Base-by-base conservation (phyloP, 495 filamentous ascomycete species). In the Cairneyella variabilis region DNA sequence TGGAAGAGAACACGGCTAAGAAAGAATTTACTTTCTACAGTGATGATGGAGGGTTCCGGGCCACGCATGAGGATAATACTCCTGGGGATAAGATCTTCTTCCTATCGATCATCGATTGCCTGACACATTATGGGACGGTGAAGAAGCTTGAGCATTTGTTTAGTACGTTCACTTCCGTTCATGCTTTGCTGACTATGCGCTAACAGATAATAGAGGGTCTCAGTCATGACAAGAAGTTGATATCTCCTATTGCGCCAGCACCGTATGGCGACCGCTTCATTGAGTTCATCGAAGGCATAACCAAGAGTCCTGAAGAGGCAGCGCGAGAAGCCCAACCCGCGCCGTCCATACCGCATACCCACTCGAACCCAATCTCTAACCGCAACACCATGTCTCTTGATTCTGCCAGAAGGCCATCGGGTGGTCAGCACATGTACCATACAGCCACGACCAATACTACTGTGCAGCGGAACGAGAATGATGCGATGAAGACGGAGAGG, bases 11-110 rank as follows among this genome's bases (percentile, higher is more conserved):
- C 38, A 71, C 75, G 16, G 66, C 54, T 32, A 71, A 75, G 28
- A 63, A 64, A 7, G 76, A 79, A 3, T 74, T 78, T 56, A 78
- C 89, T 58, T 97, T 97, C 67, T 97, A 96, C 67, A 80, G 83
- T 48, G 91, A 97, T 62, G 92, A 97, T 67, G 93, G 93, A 48
- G 93, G 93, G 2, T 91, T 96, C 67, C 77, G 84, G 57, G 95
- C 93, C 6, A 97, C 93, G 7, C 91, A 95, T 63, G 91, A 97
- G 67, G 85, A 93, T 70, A 85, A 93, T 56, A 69, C 75, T 22
- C 82, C 87, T 7, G 91, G 84, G 1, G 90, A 96, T 50, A 90
- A 95, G 69, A 90, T 99, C 27, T 99, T 97, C 62, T 99, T 97
- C 65, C 79, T 99, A 6, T 93, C 93, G 10, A 93, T 99, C 56